Evolutionary conservation across 176 grass and related monocot species (phyloP), one percentile per base, ranked within the genome.

Genomic region (Thinopyrum elongatum): DNA sequence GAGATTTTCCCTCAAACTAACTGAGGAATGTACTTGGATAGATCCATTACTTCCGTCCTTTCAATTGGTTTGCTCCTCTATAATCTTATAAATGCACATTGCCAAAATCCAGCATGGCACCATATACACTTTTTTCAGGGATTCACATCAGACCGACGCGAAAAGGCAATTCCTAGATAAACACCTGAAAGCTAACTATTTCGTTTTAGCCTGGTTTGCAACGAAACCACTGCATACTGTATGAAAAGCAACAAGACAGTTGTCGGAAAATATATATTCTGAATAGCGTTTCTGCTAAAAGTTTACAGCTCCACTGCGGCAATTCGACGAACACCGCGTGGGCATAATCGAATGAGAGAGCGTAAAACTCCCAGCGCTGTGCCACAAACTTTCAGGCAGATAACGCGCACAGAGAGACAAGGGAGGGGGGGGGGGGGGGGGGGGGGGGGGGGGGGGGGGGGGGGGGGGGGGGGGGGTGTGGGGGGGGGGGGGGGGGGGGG

Each of bases 311-410:
- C 8, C 61, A 11, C 11, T 70, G 6, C 6, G 3, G 77, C 77
- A 88, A 84, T 85, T 81, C 8, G 10, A 70, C 81, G 75, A 88
- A 77, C 89, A 85, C 77, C 28, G 49, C 11, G 69, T 63, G 62
- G 69, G 85, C 69, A 19, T 25, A 27, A 5, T 34, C 61, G 8
- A 46, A 84, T 1, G 7, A 61, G 4, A 12, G 58, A 16, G 80
- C 34, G 3, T 51, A 25, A 42, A 55, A 31, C 19, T 46, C 28
- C 12, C 3, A 38, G 4, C 16, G 4, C 19, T 4, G 53, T 22
- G 31, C 30, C 39, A 66, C 36, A 27, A 55, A 34, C 59, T 44
- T 8, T 22, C 65, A 53, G 19, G 31, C 6, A 33, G 26, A 79
- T 1, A 29, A 17, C 11, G 14, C 39, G 47, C 1, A 74, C 29